Evolutionary conservation across 495 filamentous ascomycete species (phyloP).

Genomic region (Aspergillus incahuasiensis): DNA sequence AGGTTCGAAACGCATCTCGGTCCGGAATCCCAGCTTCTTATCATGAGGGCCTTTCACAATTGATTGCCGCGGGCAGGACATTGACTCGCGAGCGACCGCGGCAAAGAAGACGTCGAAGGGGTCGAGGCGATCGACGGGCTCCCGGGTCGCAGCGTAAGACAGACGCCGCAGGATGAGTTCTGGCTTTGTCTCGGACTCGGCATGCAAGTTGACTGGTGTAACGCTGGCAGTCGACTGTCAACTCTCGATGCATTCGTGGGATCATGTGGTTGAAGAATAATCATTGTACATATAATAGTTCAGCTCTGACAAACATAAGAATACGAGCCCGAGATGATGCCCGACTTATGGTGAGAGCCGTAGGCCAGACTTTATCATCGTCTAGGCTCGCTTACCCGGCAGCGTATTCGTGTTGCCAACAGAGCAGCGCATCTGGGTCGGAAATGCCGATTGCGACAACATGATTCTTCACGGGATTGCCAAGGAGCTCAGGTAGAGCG

Average conservation of each 20-base stretch:
- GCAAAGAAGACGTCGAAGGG: background rate
- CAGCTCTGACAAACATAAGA: background rate
- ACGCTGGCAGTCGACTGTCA: background rate
- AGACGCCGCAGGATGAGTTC: background rate
- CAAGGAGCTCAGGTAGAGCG: background rate
- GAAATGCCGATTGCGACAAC: background rate
- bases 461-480: constrained; percentile 2
- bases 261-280: background rate
- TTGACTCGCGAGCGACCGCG: background rate
- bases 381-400: background rate
- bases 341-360: background rate
- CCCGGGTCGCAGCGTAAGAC: background rate
- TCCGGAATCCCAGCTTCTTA: background rate
- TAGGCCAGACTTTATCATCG: background rate
- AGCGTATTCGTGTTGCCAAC: background rate
- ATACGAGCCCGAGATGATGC: background rate
- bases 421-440: background rate
- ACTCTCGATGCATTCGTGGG: too few relatives aligned
- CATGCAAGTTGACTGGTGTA: background rate
- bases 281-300: background rate
- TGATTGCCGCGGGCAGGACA: background rate
- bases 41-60: background rate
- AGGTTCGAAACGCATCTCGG: background rate
- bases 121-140: background rate
- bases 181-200: background rate